These are phyloP conservation scores for Thielaviopsis cerberus DNA, from an alignment of 2,329 filamentous ascomycete genomes.

Conservation along the genomic window DNA sequence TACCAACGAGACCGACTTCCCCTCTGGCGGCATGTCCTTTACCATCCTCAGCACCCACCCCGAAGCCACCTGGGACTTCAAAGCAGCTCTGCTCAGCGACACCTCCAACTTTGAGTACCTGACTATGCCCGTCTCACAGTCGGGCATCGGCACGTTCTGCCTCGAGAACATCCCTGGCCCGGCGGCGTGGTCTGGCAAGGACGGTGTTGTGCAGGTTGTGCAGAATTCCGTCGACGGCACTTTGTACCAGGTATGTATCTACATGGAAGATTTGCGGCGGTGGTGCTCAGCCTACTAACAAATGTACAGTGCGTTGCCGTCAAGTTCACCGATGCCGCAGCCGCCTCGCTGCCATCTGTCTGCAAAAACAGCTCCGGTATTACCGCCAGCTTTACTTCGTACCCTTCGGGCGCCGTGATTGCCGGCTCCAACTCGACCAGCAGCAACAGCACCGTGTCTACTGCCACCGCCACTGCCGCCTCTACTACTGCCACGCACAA, in stretches of 20 bases:
- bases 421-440: constrained; percentile 8
- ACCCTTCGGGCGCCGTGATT: constrained; percentile 7
- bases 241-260: constrained; percentile 32
- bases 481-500: constrained; percentile 5
- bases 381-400: not conserved
- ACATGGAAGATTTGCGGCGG: not conserved
- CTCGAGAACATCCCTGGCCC: constrained; percentile 30
- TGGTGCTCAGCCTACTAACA: not conserved
- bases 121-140: constrained; percentile 22
- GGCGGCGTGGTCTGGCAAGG: constrained; percentile 31
- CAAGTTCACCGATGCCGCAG: constrained; percentile 3
- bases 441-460: not conserved
- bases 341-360: constrained; percentile 4
- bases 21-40: constrained; percentile 9
- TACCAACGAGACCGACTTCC: constrained; percentile 8
- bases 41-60: constrained; percentile 9
- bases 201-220: constrained; percentile 35
- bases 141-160: constrained; percentile 36
- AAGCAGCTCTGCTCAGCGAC: constrained; percentile 8
- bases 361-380: constrained; percentile 8
- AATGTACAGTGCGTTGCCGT: constrained; percentile 9
- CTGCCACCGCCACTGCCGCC: constrained; percentile 1
- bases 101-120: constrained; percentile 10
- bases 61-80: constrained; percentile 8
- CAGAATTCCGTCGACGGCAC: constrained; percentile 35